Conservation (phyloP, 768 basidiomycete species). For the Tricholoma bakamatsutake region DNA sequence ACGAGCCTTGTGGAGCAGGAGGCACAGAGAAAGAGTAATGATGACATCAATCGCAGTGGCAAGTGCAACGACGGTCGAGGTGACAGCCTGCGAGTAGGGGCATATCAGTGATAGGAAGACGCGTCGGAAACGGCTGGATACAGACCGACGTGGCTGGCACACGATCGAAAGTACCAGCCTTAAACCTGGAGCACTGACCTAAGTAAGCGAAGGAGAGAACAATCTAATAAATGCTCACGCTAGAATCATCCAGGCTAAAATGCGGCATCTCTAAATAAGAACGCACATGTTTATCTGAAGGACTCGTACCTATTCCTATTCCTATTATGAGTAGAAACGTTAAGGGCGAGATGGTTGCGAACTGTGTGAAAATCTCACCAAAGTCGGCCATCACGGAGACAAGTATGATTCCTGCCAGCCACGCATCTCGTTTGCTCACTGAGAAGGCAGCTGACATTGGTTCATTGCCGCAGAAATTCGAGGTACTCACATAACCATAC, state of each 20-base stretch:
- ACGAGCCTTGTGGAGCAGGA: too few relatives aligned
- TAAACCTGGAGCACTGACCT: slow-evolving; percentile 20
- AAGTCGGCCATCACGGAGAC: background rate
- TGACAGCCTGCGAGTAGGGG: too few relatives aligned
- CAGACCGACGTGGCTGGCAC: slow-evolving; percentile 30
- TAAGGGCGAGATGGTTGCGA: background rate
- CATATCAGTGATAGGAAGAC: background rate
- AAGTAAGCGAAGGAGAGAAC: background rate
- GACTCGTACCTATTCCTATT: slow-evolving; percentile 27
- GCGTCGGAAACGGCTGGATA: background rate
- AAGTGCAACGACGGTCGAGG: too few relatives aligned
- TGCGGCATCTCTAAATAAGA: background rate
- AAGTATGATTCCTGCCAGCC: background rate
- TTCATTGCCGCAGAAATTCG: background rate
- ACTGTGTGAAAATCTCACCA: background rate
- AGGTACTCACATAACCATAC: background rate
- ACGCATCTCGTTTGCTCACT: background rate
- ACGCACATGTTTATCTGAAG: background rate
- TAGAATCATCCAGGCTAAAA: slow-evolving; percentile 34
- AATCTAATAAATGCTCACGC: slow-evolving; percentile 23
- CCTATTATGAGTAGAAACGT: slow-evolving; percentile 7
- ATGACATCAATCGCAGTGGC: too few relatives aligned
- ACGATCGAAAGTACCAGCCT: slow-evolving; percentile 28
- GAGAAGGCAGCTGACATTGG: background rate
- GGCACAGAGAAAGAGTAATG: too few relatives aligned